Percentiles rank a stretch among this genome's conserved stretches.
Evolutionary conservation across 768 basidiomycete genomes (phyloP).

Genomic region (Mrakia blollopis): DNA sequence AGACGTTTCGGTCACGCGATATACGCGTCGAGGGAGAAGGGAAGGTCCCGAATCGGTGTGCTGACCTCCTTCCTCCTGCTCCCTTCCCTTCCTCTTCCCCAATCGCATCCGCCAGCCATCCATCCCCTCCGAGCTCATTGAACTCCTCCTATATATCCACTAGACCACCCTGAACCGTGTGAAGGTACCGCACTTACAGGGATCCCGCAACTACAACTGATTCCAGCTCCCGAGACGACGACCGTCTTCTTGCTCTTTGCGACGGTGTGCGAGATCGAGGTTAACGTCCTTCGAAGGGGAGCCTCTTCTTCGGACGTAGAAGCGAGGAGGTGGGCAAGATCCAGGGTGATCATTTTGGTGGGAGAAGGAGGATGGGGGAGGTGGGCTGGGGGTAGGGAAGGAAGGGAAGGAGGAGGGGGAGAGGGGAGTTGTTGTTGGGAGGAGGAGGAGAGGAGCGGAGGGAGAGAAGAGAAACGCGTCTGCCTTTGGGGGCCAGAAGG

Average conservation of each 20-base stretch:
- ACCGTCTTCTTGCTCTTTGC: conserved; percentile 82
- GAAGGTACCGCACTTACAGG: conserved; percentile 58
- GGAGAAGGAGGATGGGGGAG: background rate
- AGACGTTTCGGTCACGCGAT: background rate
- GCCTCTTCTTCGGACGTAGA: conserved; percentile 37
- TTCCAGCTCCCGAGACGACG: conserved; percentile 89
- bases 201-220: conserved; percentile 93
- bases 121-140: background rate
- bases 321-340: conserved; percentile 37
- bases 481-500: too few species aligned
- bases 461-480: too few species aligned
- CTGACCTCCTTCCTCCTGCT: background rate
- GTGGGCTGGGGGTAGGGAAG: background rate
- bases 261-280: conserved; percentile 68
- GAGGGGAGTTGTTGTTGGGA: too few species aligned
- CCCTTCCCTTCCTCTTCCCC: background rate
- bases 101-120: background rate
- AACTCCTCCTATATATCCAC: background rate
- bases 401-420: too few species aligned
- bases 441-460: too few species aligned
- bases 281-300: conserved; percentile 48
- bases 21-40: background rate
- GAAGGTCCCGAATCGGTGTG: background rate
- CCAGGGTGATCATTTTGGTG: conserved; percentile 37
- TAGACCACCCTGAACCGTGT: background rate